Percentiles rank a stretch among this genome's conserved stretches.
phyloP scores from a whole-genome alignment of 192 early-diverging fungal species.

The Gonapodya prolifera region DNA sequence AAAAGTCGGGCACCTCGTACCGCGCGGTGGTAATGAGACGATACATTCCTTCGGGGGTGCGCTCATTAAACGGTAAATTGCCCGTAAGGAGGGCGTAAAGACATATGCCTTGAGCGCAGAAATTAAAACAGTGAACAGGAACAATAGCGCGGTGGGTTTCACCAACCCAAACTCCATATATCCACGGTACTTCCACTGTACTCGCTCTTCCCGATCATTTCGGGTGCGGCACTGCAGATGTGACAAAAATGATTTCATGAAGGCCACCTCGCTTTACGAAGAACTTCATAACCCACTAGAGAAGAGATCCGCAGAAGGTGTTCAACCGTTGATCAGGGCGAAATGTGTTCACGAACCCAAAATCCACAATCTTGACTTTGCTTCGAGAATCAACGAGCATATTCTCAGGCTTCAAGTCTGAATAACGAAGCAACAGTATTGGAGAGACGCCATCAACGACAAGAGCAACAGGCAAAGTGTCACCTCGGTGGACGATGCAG shows the following conservation, averaged over 20 bases:
- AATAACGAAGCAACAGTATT: slow-evolving; percentile 36
- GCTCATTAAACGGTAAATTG: background rate
- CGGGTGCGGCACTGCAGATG: slow-evolving; percentile 45
- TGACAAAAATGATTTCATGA: background rate
- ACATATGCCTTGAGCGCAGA: background rate
- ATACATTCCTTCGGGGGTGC: background rate
- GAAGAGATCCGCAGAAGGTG: slow-evolving; percentile 47
- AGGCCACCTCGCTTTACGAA: background rate
- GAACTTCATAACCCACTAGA: background rate
- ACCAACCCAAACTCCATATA: background rate
- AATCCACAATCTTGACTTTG: slow-evolving; percentile 39
- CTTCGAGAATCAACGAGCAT: slow-evolving; percentile 34
- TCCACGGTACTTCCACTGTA: background rate
- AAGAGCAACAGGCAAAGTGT: background rate
- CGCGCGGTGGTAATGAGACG: background rate
- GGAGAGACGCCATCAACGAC: background rate
- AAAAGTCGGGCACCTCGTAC: background rate
- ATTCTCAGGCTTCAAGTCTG: slow-evolving; percentile 56
- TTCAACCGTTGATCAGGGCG: slow-evolving; percentile 35
- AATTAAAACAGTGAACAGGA: background rate
- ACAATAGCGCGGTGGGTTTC: background rate
- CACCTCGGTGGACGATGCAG: background rate
- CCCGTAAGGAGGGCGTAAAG: background rate
- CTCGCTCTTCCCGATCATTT: slow-evolving; percentile 29
- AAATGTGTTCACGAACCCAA: slow-evolving; percentile 47